Conservation (phyloP, 768 basidiomycete genomes). For the Collybiopsis confluens region DNA sequence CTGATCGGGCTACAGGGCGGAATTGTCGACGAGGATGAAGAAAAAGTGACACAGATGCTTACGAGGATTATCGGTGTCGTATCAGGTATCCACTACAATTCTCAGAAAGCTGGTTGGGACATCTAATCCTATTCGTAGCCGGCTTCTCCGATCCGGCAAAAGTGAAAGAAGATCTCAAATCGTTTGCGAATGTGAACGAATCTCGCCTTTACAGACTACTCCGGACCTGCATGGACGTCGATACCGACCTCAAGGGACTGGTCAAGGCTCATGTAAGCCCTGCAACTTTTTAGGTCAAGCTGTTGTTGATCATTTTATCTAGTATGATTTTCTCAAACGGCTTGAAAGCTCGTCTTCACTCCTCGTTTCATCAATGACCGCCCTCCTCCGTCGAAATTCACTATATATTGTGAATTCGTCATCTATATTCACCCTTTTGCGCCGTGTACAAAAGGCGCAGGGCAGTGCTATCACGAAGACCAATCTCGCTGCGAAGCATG, state of each 20-base stretch:
- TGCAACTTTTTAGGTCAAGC: not conserved
- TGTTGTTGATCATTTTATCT: not conserved
- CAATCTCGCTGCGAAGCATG: conserved; percentile 37
- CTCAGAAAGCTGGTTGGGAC: not conserved
- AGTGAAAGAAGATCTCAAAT: conserved; percentile 69
- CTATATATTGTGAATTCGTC: conserved; percentile 81
- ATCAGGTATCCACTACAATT: conserved; percentile 44
- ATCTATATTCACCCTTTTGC: conserved; percentile 76
- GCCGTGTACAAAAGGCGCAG: conserved; percentile 52
- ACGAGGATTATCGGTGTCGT: conserved; percentile 45
- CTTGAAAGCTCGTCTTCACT: conserved; percentile 65
- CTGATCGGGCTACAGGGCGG: conserved; percentile 66
- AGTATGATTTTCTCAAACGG: conserved; percentile 78
- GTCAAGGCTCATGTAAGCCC: conserved; percentile 68
- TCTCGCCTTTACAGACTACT: conserved; percentile 80
- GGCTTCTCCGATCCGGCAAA: conserved; percentile 68
- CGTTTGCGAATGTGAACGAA: conserved; percentile 88
- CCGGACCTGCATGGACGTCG: conserved; percentile 76
- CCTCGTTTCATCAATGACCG: conserved; percentile 62
- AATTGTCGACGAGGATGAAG: conserved; percentile 81
- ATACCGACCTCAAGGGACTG: conserved; percentile 76
- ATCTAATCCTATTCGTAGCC: conserved; percentile 2
- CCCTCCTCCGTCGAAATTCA: conserved; percentile 64
- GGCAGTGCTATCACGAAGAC: conserved; percentile 25
- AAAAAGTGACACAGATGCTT: conserved; percentile 50